Conservation (phyloP, 2,329 filamentous ascomycete genomes). For the Aspergillus sclerotialis region DNA sequence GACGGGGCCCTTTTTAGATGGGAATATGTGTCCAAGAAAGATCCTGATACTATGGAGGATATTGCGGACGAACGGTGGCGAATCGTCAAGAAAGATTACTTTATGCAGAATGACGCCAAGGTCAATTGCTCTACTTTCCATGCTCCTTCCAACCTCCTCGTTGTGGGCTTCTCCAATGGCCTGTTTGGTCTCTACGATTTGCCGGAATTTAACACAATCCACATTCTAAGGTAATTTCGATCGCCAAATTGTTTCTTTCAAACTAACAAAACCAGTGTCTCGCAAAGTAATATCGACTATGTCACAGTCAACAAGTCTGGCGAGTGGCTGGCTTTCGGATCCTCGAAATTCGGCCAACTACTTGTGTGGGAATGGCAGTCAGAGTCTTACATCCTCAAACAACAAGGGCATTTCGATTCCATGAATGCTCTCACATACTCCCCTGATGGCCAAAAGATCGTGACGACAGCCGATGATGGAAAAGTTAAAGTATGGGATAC, state of each 20-base stretch:
- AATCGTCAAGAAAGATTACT: slow-evolving; percentile 85
- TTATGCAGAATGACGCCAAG: slow-evolving; percentile 82
- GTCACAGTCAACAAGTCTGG: slow-evolving; percentile 90
- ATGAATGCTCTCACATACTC: slow-evolving; percentile 93
- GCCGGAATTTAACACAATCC: slow-evolving; percentile 91
- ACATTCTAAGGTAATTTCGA: slow-evolving; percentile 55
- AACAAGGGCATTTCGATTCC: slow-evolving; percentile 93
- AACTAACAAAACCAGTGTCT: slow-evolving; percentile 59
- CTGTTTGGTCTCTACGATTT: slow-evolving; percentile 92
- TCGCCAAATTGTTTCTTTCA: background rate
- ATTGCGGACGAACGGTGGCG: slow-evolving; percentile 75
- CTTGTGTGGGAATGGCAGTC: slow-evolving; percentile 99
- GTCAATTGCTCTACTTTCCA: slow-evolving; percentile 90
- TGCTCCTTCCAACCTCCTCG: slow-evolving; percentile 77
- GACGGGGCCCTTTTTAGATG: slow-evolving; percentile 95
- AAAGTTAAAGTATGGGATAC: slow-evolving; percentile 99
- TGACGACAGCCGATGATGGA: slow-evolving; percentile 91
- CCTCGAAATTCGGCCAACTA: slow-evolving; percentile 90
- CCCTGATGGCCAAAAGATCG: slow-evolving; percentile 84
- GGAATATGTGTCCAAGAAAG: slow-evolving; percentile 65
- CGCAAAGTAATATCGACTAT: slow-evolving; percentile 91
- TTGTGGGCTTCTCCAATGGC: slow-evolving; percentile 92
- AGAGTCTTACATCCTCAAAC: slow-evolving; percentile 96
- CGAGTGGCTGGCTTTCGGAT: slow-evolving; percentile 95
- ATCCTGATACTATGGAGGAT: slow-evolving; percentile 54